Evolutionary conservation across 345 rosid species (phyloP).

Genomic region (Sisymbrium altissimum): DNA sequence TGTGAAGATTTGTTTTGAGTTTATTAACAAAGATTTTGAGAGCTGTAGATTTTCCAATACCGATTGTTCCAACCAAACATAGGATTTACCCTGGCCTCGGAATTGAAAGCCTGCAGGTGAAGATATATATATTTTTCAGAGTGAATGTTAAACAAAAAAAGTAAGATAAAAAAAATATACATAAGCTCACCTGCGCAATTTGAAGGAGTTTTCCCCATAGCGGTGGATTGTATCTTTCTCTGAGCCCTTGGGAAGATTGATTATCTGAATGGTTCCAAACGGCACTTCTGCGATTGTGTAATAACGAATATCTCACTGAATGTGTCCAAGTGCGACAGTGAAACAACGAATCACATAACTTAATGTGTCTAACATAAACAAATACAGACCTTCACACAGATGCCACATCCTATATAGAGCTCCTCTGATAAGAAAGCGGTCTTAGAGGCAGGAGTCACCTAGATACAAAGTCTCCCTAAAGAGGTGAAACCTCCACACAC

Average conservation of each 20-base stretch:
- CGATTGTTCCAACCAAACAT: conserved; percentile 96
- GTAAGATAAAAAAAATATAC: too few species aligned
- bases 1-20: conserved; percentile 87
- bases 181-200: conserved; percentile 57
- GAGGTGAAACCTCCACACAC: too few species aligned
- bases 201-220: conserved; percentile 74
- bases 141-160: too few species aligned
- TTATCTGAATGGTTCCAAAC: conserved; percentile 86
- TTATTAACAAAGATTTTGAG: conserved; percentile 82
- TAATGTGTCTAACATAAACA: too few species aligned
- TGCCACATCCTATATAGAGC: conserved; percentile 94
- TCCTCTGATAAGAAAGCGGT: conserved; percentile 95
- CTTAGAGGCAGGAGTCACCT: conserved; percentile 72
- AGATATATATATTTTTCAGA: not conserved
- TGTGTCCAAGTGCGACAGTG: too few species aligned
- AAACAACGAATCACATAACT: too few species aligned
- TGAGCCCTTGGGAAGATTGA: conserved; percentile 79
- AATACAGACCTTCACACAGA: conserved; percentile 77
- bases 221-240: conserved; percentile 89
- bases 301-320: not conserved
- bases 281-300: conserved; percentile 64
- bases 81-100: conserved; percentile 97
- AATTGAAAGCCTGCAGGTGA: conserved; percentile 62
- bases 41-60: conserved; percentile 94
- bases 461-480: conserved; percentile 87